Base-by-base conservation (phyloP, 2,329 filamentous ascomycete genomes). In the Macrophomina tecta region DNA sequence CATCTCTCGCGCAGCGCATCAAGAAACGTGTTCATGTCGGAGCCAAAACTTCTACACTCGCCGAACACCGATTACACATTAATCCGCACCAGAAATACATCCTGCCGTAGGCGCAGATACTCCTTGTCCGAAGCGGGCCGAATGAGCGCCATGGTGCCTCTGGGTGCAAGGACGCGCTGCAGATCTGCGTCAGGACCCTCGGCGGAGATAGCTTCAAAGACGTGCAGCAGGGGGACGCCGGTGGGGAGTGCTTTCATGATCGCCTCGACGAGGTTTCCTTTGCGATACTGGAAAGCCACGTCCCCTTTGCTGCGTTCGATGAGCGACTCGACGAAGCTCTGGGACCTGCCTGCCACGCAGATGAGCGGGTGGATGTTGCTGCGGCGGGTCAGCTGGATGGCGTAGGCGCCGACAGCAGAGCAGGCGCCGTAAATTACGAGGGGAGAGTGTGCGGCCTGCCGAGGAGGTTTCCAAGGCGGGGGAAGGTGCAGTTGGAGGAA, bases 201-300 rank as follows among this genome's bases (percentile, higher is more conserved):
- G 8, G 18, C 6, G 6, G 23, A 23, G 23, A 32, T 23, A 5
- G 49, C 49, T 23, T 52, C 49, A 6, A 52, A 30, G 9, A 52
- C 23, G 12, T 23, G 23, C 23, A 23, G 23, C 23, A 23, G 23
- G 2, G 23, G 23, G 23, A 23, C 3, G 23, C 23, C 23, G 23
- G 23, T 23, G 23, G 23, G 23, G 23, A 23, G 23, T 23, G 23
- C 23, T 23, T 23, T 23, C 2, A 2, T 23, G 23, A 3, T 3
- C 23, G 23, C 23, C 23, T 23, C 23, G 23, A 23, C 23, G 23
- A 52, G 49, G 64, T 85, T 81, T 8, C 87, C 87, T 0, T 80
- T 73, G 30, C 86, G 84, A 74, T 88, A 88, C 66, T 88, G 81
- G 48, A 87, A 73, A 12, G 83, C 76, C 0, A 74, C 71, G 64